Evolutionary conservation across 179 eudicot species (phyloP).

Genomic region (Camellia oleifera): DNA sequence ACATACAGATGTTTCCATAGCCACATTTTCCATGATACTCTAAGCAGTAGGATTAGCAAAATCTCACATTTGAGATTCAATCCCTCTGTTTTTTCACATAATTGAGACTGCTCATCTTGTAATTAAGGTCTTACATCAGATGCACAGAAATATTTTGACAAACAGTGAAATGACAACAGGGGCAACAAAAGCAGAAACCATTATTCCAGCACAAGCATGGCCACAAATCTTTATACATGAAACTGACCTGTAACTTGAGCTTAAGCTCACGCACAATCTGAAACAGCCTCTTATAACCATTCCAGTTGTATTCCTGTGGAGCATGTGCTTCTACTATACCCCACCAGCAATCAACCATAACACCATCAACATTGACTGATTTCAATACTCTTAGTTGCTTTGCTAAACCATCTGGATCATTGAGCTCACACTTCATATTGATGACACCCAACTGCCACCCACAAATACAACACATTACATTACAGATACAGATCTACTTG

Average conservation of each 20-base stretch:
- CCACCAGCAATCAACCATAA: slow-evolving; percentile 94
- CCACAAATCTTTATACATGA: not conserved
- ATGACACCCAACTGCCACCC: slow-evolving; percentile 77
- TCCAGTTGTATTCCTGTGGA: slow-evolving; percentile 92
- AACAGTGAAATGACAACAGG: not conserved
- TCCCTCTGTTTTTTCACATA: not conserved
- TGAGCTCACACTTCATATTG: slow-evolving; percentile 90
- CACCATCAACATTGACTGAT: slow-evolving; percentile 74
- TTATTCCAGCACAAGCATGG: not conserved
- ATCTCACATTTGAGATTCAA: not conserved
- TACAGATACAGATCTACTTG: slow-evolving; percentile 1
- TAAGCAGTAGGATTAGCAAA: not conserved
- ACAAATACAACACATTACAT: slow-evolving; percentile 1
- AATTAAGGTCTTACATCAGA: not conserved
- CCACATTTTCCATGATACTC: not conserved
- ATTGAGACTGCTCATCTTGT: not conserved
- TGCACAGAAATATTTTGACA: not conserved
- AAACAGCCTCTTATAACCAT: slow-evolving; percentile 81
- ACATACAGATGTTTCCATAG: slow-evolving; percentile 1
- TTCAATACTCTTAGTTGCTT: slow-evolving; percentile 77
- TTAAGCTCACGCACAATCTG: slow-evolving; percentile 82
- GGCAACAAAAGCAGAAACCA: slow-evolving; percentile 4
- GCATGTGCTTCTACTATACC: slow-evolving; percentile 95
- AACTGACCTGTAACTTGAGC: slow-evolving; percentile 73
- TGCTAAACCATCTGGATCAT: slow-evolving; percentile 69